phyloP scores from a whole-genome alignment of 2,329 filamentous ascomycete species.

The Xylogone sp. region DNA sequence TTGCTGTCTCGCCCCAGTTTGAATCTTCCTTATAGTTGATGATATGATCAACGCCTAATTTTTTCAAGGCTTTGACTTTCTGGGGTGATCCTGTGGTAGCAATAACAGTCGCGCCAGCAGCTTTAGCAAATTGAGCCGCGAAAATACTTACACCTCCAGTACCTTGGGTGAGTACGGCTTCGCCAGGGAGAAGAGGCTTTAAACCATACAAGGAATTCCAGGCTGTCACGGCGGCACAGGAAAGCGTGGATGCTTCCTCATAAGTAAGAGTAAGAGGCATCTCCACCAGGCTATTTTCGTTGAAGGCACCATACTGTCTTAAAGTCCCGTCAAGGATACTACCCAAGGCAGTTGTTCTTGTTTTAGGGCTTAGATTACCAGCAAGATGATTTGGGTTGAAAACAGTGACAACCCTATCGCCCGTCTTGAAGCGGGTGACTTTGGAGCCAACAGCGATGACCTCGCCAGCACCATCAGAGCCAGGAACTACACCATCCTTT shows the following conservation, averaged over 20 bases:
- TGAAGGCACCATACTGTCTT: conserved; percentile 44
- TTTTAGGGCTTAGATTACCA: conserved; percentile 18
- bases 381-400: conserved; percentile 44
- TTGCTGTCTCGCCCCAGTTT: conserved; percentile 37
- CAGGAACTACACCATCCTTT: conserved; percentile 24
- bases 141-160: conserved; percentile 38
- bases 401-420: conserved; percentile 55
- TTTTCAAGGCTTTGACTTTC: conserved; percentile 33
- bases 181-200: conserved; percentile 29
- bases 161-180: conserved; percentile 37
- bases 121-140: conserved; percentile 36
- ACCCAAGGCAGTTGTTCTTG: conserved; percentile 47
- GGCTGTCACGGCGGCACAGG: conserved; percentile 50
- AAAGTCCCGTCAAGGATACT: conserved; percentile 47
- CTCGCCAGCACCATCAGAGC: conserved; percentile 40
- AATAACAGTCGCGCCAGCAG: conserved; percentile 37
- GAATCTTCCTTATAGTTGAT: conserved; percentile 39
- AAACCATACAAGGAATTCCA: conserved; percentile 56
- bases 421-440: conserved; percentile 55
- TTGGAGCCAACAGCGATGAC: conserved; percentile 48
- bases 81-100: conserved; percentile 35
- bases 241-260: conserved; percentile 44
- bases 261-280: conserved; percentile 47
- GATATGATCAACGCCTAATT: conserved; percentile 37
- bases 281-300: conserved; percentile 55